Evolutionary conservation across 139 green algal species (phyloP).

Genomic region (Closterium sp.): DNA sequence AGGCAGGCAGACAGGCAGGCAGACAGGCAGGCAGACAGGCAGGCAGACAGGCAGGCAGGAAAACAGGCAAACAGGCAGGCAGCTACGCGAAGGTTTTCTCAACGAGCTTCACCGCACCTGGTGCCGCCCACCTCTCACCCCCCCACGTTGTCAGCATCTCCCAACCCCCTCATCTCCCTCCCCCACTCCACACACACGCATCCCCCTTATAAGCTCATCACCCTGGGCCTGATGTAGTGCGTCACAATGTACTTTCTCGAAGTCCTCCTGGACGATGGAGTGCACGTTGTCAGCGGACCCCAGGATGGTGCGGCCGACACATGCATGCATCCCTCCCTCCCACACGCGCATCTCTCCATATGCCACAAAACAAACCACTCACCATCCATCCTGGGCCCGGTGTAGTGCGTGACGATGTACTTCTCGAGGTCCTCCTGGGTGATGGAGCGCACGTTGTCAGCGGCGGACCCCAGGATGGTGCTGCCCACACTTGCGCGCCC

Average conservation of each 20-base stretch:
- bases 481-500: constrained; percentile 58
- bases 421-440: constrained; percentile 81
- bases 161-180: no score
- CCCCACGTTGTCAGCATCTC: not conserved
- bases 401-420: constrained; percentile 97
- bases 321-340: no score
- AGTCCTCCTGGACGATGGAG: not conserved
- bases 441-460: constrained; percentile 86
- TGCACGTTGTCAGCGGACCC: constrained; percentile 75
- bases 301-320: constrained; percentile 95
- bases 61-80: constrained; percentile 51
- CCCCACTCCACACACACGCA: not conserved
- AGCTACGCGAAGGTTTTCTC: constrained; percentile 59
- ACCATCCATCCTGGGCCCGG: constrained; percentile 67
- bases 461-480: constrained; percentile 92
- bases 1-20: constrained; percentile 52
- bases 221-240: constrained; percentile 85
- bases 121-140: no score
- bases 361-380: constrained; percentile 56
- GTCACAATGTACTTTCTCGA: constrained; percentile 91
- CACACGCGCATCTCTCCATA: not conserved
- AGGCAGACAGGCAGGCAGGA: constrained; percentile 58
- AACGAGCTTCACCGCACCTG: no score
- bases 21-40: constrained; percentile 61
- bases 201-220: constrained; percentile 61